Evolutionary conservation across 2,329 filamentous ascomycete species (phyloP), one percentile per base, ranked within the genome.

Genomic region (Trichothecium roseum): DNA sequence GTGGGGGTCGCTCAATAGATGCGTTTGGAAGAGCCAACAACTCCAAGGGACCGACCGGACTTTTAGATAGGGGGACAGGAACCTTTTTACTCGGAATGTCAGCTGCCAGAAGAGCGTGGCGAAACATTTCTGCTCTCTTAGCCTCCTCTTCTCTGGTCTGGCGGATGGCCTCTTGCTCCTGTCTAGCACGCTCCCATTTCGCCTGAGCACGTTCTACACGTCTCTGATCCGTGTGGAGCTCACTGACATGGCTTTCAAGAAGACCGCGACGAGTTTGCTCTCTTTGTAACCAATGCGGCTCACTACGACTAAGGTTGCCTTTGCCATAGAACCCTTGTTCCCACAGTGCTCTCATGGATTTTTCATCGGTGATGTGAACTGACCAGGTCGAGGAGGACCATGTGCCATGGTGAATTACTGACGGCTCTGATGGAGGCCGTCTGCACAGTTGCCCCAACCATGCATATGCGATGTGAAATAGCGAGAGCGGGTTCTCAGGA

Each of bases 321-420:
- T 95, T 95, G 32, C 93, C 93, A 58, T 89, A 98, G 60, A 98
- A 98, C 5, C 91, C 91, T 63, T 93, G 85, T 58, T 94, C 84
- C 91, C 93, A 98, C 17, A 98, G 60, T 2, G 81, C 85, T 37
- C 82, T 72, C 42, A 93, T 80, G 4, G 85, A 80, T 37, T 69
- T 68, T 18, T 77, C 66, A 54, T 95, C 81, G 14, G 77, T 85
- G 38, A 98, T 70, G 53, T 94, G 85, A 13, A 98, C 73, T 1
- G 87, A 91, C 20, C 80, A 76, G 4, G 86, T 93, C 38, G 81
- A 74, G 2, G 74, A 60, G n/a, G 86, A 89, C 69, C 89, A 95
- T 45, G 81, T 73, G 34, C 81, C 89, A 33, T 72, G 64, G 53
- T 91, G 81, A 29, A 78, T 61, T 27, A 73, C 62, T 9, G 72